Evolutionary conservation across 768 basidiomycete species (phyloP), one percentile per base, ranked within the genome.

Genomic region (Termitomyces sp.): DNA sequence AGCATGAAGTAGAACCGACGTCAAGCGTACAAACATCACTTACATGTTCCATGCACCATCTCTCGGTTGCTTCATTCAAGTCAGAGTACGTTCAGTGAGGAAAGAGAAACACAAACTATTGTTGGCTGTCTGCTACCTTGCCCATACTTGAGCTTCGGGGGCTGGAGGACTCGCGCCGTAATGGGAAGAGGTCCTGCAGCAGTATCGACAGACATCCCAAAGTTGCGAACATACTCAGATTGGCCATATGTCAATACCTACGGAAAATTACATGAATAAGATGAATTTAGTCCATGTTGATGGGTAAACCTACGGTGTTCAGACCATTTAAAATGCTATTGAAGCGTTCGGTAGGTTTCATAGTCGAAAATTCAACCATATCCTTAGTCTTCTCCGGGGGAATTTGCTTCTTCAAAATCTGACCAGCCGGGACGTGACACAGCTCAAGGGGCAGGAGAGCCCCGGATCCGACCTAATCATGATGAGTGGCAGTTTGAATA

Each of bases 31-130:
- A 39, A 20, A 56, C 42, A 8, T 9, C 10, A 74, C 80, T 26
- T 58, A 85, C 90, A 92, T 89, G 57, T 92, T 92, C 91, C 91
- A 93, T 0, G 83, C 70, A 0, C 91, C 91, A 53, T 87, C 80
- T 3, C 75, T 71, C 0, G 88, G 91, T 40, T 61, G 68, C 86
- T 88, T 60, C n/a, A 40, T 56, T 49, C 12, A 27, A 62, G 57
- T 56, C 27, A 64, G 44, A 55, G 13, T n/a, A 16, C 22, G 0
- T 3, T 54, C 42, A 37, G 30, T 14, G 47, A 18, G 33, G 39
- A 56, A 5, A 47, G 16, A 40, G 13, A 6, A 22, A 60, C 30
- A 24, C 48, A 71, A 63, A 87, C 87, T 18, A 88, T 81, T 2
- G 74, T 79, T 0, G 72, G 70, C 53, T 85, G 82, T 5, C 71